Conservation (phyloP, 768 basidiomycete genomes). For the Russula dissimulans region DNA sequence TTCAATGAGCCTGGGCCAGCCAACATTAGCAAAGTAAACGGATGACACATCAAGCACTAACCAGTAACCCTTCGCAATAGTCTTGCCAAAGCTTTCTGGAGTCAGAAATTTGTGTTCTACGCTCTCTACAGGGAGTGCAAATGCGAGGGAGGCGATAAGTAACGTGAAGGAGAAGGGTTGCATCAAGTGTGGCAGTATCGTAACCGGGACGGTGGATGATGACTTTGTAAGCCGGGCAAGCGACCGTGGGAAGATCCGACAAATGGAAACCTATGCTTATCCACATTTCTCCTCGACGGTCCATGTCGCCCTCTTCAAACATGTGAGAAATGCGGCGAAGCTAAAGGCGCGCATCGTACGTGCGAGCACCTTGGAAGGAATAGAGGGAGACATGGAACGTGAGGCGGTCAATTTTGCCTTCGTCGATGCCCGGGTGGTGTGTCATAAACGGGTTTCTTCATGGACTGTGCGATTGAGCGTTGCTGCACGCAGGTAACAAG, state of each 20-base stretch:
- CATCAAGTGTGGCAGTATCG: background rate
- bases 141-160: conserved; percentile 15
- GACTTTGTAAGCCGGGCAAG: background rate
- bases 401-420: conserved; percentile 86
- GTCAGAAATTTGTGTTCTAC: conserved; percentile 33
- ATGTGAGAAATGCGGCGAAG: conserved; percentile 52
- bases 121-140: conserved; percentile 22
- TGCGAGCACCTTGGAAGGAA: conserved; percentile 53
- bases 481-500: conserved; percentile 63
- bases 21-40: background rate
- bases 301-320: conserved; percentile 55
- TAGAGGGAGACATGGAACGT: conserved; percentile 57
- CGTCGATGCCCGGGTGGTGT: conserved; percentile 73
- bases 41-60: conserved; percentile 22
- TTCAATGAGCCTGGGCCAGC: conserved; percentile 55
- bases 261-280: conserved; percentile 50
- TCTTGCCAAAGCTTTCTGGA: conserved; percentile 47
- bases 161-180: conserved; percentile 10
- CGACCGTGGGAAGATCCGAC: conserved; percentile 12
- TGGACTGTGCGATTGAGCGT: conserved; percentile 5
- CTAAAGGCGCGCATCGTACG: conserved; percentile 60
- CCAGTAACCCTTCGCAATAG: conserved; percentile 54
- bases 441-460: background rate
- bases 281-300: conserved; percentile 43
- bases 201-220: no score